phyloP scores from a whole-genome alignment of 495 filamentous ascomycete genomes.

The Aspergillus sclerotiicarbonarius region DNA sequence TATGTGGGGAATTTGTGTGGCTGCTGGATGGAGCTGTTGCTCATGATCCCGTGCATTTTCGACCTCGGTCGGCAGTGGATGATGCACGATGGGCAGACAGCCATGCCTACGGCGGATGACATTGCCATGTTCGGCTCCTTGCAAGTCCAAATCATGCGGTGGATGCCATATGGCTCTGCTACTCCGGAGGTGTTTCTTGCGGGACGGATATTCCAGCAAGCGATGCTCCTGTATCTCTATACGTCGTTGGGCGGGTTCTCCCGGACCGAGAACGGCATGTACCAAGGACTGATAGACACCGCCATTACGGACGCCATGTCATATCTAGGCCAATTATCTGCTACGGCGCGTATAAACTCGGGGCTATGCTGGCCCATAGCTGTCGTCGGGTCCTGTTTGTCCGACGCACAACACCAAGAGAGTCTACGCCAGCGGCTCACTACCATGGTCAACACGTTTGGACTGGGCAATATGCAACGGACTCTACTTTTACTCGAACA shows the following conservation, averaged over 20 bases:
- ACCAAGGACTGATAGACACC: constrained; percentile 28
- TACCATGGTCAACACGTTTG: constrained; percentile 31
- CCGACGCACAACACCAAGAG: constrained; percentile 21
- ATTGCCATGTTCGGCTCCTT: constrained; percentile 42
- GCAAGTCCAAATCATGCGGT: constrained; percentile 35
- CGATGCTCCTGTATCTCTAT: constrained; percentile 38
- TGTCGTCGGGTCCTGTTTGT: constrained; percentile 34
- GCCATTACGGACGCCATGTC: constrained; percentile 32
- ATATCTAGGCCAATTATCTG: constrained; percentile 26
- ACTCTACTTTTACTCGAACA: constrained; percentile 33
- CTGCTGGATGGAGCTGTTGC: constrained; percentile 36
- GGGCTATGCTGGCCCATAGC: constrained; percentile 41
- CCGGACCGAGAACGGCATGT: constrained; percentile 30
- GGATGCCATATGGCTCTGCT: constrained; percentile 33
- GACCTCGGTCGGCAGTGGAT: constrained; percentile 42
- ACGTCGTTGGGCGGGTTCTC: constrained; percentile 30
- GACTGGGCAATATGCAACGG: constrained; percentile 38
- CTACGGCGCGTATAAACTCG: constrained; percentile 35
- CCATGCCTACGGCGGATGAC: constrained; percentile 33
- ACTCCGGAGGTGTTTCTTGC: constrained; percentile 33
- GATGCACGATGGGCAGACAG: constrained; percentile 24
- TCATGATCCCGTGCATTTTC: constrained; percentile 38
- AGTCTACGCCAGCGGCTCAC: constrained; percentile 20
- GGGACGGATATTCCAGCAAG: constrained; percentile 37
- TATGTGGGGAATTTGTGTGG: constrained; percentile 39